Conservation (phyloP, 2,329 filamentous ascomycete genomes). For the Aspergillus latus region DNA sequence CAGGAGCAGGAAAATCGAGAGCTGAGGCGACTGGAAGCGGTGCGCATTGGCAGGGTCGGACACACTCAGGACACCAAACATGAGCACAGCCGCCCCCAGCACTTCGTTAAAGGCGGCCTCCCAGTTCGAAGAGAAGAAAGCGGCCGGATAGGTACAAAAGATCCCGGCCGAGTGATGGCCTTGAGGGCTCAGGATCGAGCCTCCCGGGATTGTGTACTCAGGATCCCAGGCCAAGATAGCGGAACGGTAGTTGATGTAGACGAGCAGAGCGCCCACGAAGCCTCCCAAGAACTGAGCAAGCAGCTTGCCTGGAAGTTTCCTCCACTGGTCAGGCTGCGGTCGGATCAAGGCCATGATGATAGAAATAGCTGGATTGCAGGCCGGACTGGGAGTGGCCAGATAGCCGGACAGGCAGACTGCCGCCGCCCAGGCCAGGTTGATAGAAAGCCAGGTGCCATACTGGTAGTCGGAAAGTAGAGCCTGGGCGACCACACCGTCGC, state of each 20-base stretch:
- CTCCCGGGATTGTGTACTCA: conserved; percentile 31
- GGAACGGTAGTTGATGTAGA: conserved; percentile 34
- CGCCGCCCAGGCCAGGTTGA: conserved; percentile 34
- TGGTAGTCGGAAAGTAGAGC: conserved; percentile 33
- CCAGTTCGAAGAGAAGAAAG: conserved; percentile 32
- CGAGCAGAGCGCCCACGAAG: conserved; percentile 31
- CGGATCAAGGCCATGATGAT: conserved; percentile 30
- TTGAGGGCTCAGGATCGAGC: conserved; percentile 29
- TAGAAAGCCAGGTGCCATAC: conserved; percentile 36
- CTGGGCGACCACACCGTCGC: conserved; percentile 35
- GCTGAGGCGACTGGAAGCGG: conserved; percentile 28
- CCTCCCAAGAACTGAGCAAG: conserved; percentile 31
- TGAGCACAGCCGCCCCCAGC: conserved; percentile 30
- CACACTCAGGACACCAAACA: conserved; percentile 32
- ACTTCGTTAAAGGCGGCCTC: conserved; percentile 32
- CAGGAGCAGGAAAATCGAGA: conserved; percentile 29
- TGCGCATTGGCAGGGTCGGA: conserved; percentile 27
- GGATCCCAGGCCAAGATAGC: conserved; percentile 34
- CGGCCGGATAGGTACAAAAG: conserved; percentile 30
- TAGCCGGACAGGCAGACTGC: conserved; percentile 32
- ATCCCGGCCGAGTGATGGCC: conserved; percentile 32
- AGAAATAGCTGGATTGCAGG: conserved; percentile 30
- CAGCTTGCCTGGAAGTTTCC: conserved; percentile 28
- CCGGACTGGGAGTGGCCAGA: conserved; percentile 28
- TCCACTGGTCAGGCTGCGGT: conserved; percentile 29